These are phyloP conservation scores for Phycomyces blakesleeanus DNA, from an alignment of 192 early-diverging fungal species.

Conservation along the genomic window DNA sequence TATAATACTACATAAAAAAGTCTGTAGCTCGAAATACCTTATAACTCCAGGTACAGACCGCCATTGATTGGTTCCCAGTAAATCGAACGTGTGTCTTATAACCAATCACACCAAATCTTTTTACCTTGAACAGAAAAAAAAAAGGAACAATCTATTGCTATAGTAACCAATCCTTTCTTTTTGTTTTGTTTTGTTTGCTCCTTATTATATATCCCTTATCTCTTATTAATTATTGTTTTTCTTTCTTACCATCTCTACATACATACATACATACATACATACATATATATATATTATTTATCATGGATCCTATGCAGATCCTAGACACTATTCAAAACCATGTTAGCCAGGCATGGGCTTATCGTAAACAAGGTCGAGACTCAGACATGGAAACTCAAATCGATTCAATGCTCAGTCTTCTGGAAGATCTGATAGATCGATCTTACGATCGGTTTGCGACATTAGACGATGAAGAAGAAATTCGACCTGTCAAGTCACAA, in stretches of 20 bases:
- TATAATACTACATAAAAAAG: no score
- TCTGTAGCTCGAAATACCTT: no score
- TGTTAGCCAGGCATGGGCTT: background rate
- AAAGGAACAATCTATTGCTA: no score
- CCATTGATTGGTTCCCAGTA: no score
- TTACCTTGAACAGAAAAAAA: no score
- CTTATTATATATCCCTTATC: conserved; percentile 3
- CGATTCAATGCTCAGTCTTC: background rate
- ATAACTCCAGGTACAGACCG: no score
- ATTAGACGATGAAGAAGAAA: background rate
- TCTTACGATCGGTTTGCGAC: conserved; percentile 12
- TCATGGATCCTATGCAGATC: background rate
- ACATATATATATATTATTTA: background rate
- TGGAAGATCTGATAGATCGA: background rate
- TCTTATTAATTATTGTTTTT: background rate
- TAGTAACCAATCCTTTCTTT: no score
- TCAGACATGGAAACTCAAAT: background rate
- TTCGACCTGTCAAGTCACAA: background rate
- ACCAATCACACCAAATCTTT: no score
- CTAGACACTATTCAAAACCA: conserved; percentile 10
- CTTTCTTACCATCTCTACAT: background rate
- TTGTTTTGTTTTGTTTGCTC: background rate
- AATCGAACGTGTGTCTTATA: no score
- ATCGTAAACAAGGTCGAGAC: background rate
- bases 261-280: no score